Evolutionary conservation across 305 asterid species (phyloP).

Genomic region (Salvia sclarea): DNA sequence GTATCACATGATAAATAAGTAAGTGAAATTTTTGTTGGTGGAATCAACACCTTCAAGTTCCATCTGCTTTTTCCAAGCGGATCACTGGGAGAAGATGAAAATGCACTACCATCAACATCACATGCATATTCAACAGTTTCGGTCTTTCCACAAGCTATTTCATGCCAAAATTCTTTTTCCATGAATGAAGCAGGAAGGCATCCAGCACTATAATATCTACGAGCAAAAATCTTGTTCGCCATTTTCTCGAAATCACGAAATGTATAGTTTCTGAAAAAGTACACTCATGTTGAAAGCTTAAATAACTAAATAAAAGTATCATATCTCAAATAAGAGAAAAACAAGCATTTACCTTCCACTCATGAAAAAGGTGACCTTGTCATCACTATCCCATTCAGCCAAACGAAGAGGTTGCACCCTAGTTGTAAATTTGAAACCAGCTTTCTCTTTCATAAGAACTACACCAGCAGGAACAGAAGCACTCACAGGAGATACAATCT

Average conservation of each 20-base stretch:
- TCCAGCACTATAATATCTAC: conserved; percentile 83
- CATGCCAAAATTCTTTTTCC: conserved; percentile 98
- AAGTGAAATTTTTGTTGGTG: conserved; percentile 23
- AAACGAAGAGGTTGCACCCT: conserved; percentile 98
- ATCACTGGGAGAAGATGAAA: conserved; percentile 82
- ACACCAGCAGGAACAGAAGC: conserved; percentile 97
- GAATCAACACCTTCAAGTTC: conserved; percentile 87
- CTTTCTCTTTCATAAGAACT: conserved; percentile 82
- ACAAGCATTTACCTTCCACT: conserved; percentile 74
- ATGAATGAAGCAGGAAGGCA: conserved; percentile 77
- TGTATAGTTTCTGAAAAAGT: conserved; percentile 76
- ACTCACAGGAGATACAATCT: conserved; percentile 83
- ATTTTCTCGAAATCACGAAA: conserved; percentile 96
- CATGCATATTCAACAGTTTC: conserved; percentile 99
- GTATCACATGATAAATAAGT: conserved; percentile 17
- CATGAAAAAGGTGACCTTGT: conserved; percentile 91
- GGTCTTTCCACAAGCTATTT: conserved; percentile 89
- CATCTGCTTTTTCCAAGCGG: conserved; percentile 90
- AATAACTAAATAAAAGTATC: not conserved
- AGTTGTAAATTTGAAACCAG: conserved; percentile 88
- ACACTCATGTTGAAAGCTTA: conserved; percentile 32
- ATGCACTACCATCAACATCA: conserved; percentile 99
- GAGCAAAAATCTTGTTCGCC: conserved; percentile 93
- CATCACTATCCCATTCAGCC: conserved; percentile 91
- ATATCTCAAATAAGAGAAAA: conserved; percentile 9